A percentile compares a stretch with the other conserved stretches of the same genome.
Conservation (phyloP, 2,329 filamentous ascomycete genomes). For the Fusarium burgessii region DNA sequence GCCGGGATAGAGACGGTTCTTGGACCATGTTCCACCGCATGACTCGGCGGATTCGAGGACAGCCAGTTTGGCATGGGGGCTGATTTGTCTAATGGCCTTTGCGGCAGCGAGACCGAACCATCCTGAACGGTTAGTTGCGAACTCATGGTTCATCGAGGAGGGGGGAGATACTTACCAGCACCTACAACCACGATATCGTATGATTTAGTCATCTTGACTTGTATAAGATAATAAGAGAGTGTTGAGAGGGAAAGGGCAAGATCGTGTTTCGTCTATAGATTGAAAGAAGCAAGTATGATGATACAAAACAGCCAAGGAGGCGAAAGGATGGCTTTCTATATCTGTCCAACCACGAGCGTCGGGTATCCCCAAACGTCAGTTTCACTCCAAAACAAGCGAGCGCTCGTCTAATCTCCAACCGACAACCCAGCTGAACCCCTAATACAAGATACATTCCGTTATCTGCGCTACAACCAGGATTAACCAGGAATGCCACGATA, state of each 20-base stretch:
- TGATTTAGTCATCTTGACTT: conserved; percentile 12
- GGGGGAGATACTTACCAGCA: conserved; percentile 24
- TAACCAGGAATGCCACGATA: neutral
- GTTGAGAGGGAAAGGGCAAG: neutral
- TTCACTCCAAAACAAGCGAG: neutral
- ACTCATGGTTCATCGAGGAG: no score
- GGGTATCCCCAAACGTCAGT: conserved; percentile 1
- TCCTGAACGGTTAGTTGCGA: conserved; percentile 46
- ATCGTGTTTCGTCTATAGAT: neutral
- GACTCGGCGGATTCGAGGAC: conserved; percentile 64
- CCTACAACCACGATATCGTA: conserved; percentile 45
- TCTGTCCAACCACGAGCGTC: neutral
- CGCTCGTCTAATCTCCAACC: neutral
- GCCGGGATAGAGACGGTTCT: conserved; percentile 68
- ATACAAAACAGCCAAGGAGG: neutral
- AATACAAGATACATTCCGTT: neutral
- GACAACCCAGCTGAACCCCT: neutral
- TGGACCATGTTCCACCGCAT: conserved; percentile 71
- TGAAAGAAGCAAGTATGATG: neutral
- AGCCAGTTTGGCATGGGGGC: conserved; percentile 59
- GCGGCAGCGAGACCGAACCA: conserved; percentile 65
- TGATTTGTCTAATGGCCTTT: conserved; percentile 63
- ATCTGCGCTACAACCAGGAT: no score
- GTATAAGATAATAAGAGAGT: no score
- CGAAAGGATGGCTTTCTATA: conserved; percentile 19